Conservation (phyloP, 352 stramenopile genomes). For the Phytopythium oedochilum region DNA sequence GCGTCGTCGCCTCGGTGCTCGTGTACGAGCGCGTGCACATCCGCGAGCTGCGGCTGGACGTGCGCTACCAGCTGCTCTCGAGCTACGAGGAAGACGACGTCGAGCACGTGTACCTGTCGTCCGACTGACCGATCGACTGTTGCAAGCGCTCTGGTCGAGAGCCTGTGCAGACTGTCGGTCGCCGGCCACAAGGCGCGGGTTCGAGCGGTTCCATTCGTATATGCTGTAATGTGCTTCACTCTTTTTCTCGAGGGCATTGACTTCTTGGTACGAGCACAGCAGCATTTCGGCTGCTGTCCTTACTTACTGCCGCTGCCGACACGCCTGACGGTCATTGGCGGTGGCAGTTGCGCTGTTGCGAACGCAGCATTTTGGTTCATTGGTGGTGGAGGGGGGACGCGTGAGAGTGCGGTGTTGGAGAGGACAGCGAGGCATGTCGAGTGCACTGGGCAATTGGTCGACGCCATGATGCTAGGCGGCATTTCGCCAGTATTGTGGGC, state of each 20-base stretch:
- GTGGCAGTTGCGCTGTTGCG: no score
- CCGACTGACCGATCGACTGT: constrained; percentile 26
- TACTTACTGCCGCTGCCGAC: no score
- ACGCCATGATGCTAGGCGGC: no score
- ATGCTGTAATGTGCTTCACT: background rate
- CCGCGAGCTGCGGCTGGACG: constrained; percentile 44
- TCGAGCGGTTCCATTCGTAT: background rate
- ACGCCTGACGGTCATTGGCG: no score
- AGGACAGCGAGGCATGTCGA: no score
- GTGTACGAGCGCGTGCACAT: constrained; percentile 78
- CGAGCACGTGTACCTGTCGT: constrained; percentile 75
- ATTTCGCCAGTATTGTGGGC: no score
- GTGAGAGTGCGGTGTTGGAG: no score
- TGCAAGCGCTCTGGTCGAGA: background rate
- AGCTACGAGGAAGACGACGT: constrained; percentile 79
- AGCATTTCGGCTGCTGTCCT: no score
- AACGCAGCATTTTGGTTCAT: no score
- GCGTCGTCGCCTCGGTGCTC: constrained; percentile 61
- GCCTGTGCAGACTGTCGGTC: background rate
- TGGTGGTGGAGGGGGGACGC: no score
- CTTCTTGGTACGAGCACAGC: background rate
- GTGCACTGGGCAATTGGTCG: no score
- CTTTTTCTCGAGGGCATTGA: background rate
- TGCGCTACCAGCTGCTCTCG: constrained; percentile 72
- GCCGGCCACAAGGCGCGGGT: background rate